These are phyloP conservation scores for Paramyrothecium roridum DNA, from an alignment of 2,329 filamentous ascomycete genomes.

Conservation along the genomic window DNA sequence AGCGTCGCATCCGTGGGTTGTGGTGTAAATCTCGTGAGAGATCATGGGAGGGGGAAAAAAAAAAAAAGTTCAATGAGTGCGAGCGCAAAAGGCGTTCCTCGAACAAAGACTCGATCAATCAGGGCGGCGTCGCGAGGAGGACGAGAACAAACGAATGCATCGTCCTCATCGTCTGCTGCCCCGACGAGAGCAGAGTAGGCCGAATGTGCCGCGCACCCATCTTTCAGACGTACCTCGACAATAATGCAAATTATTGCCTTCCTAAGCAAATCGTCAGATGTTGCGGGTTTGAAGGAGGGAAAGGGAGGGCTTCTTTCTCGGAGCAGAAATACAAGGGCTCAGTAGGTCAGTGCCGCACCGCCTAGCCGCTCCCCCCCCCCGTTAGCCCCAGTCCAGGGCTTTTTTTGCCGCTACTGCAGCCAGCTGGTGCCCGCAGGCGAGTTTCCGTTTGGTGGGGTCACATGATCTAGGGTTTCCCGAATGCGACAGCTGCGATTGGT, in stretches of 20 bases:
- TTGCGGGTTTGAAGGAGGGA: constrained; percentile 32
- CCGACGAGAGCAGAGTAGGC: neutral
- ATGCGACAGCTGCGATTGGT: neutral
- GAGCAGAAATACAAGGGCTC: constrained; percentile 11
- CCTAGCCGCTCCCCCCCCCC: neutral
- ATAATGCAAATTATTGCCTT: constrained; percentile 53
- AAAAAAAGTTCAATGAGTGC: neutral
- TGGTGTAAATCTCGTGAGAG: neutral
- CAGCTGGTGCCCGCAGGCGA: neutral
- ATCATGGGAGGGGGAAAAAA: neutral
- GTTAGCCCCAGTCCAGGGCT: neutral
- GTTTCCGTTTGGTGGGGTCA: constrained; percentile 15
- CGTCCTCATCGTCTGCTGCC: neutral
- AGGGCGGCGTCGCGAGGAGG: neutral
- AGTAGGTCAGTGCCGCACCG: neutral
- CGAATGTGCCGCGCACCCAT: constrained; percentile 25
- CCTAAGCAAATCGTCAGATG: constrained; percentile 60
- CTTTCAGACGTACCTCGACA: constrained; percentile 61
- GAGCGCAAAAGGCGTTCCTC: neutral
- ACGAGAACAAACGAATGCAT: neutral
- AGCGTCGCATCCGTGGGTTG: neutral
- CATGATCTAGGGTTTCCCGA: constrained; percentile 22
- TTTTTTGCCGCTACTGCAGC: constrained; percentile 4
- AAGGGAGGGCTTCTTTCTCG: neutral
- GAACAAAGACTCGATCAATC: neutral